A percentile compares a stretch with the other conserved stretches of the same genome.
Evolutionary conservation across 371 early-diverging fungal species (phyloP).

Genomic region (Blakeslea trispora): DNA sequence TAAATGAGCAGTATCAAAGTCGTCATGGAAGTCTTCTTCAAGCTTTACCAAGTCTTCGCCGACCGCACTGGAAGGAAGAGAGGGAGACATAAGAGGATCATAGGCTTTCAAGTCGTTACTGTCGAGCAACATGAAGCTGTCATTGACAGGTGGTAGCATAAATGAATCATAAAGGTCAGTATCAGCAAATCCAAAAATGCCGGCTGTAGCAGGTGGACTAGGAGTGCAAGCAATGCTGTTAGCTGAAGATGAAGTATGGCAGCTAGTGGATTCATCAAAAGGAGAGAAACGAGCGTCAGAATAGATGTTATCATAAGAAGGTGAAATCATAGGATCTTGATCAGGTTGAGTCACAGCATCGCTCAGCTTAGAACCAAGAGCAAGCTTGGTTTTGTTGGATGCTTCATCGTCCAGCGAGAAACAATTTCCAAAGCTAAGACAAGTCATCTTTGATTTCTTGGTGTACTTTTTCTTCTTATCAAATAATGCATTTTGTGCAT

Average conservation of each 20-base stretch:
- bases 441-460: constrained; percentile 11
- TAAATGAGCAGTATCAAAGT: constrained; percentile 21
- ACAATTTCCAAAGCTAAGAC: constrained; percentile 45
- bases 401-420: constrained; percentile 49
- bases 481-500: constrained; percentile 27
- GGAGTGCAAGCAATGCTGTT: constrained; percentile 30
- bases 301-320: constrained; percentile 23
- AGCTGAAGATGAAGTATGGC: constrained; percentile 13
- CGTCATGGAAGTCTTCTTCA: constrained; percentile 27
- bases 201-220: constrained; percentile 27
- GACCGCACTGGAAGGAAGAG: constrained; percentile 20
- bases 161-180: constrained; percentile 30
- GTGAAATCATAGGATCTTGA: constrained; percentile 30
- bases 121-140: constrained; percentile 28
- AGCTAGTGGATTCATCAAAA: constrained; percentile 27
- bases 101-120: constrained; percentile 24
- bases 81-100: constrained; percentile 29
- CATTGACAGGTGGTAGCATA: constrained; percentile 34
- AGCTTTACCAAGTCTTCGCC: constrained; percentile 24
- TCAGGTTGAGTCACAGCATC: constrained; percentile 13
- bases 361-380: constrained; percentile 6
- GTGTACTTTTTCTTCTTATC: constrained; percentile 17
- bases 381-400: constrained; percentile 3
- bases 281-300: constrained; percentile 25
- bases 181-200: constrained; percentile 25